Base-by-base conservation (phyloP, 805 yeast genomes). In the Spathaspora arborariae region DNA sequence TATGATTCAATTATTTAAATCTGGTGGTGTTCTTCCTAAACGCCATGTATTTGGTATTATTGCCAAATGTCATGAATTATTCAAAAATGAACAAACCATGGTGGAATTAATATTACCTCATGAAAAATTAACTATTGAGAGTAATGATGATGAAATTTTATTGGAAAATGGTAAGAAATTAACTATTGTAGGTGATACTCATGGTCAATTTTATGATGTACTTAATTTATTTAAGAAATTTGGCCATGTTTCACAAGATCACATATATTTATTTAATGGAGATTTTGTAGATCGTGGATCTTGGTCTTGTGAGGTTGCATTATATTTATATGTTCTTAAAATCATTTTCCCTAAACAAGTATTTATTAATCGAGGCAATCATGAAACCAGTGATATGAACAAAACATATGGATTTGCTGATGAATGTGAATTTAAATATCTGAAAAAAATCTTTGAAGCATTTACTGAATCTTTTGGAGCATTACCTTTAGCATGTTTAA, bases 251-350 rank as follows among this genome's bases (percentile, higher is more conserved):
- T 60, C 74, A 3, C 70, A 75, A 2, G 65, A 69, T 2, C 97
- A 91, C 62, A 75, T 82, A 4, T 94, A 88, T 61, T 67, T 94
- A 41, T 92, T 94, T 72, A 94, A 94, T 59, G 99, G 99, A 39
- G 99, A 94, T 67, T 92, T 94, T 67, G 99, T 94, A 3, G 99
- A 94, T 64, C 78, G 99, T 59, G 99, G 99, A 5, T 87, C 96
- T 15, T 92, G 99, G 98, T 89, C 97, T 3, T 88, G 96, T 60
- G 99, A 94, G 63, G 96, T 94, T 41, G 97, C 97, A 1, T 68
- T 94, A 41, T 72, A 85, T 24, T 75, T 88, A 38, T 90, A 87
- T 63, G 75, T 84, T 10, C 77, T 88, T 64, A 94, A 94, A 67
- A 72, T 90, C 30, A 65, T 85, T 27, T 85, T 77, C 58, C 99